Evolutionary conservation across 768 basidiomycete species (phyloP), one percentile per base, ranked within the genome.

Genomic region (Mycena polygramma): DNA sequence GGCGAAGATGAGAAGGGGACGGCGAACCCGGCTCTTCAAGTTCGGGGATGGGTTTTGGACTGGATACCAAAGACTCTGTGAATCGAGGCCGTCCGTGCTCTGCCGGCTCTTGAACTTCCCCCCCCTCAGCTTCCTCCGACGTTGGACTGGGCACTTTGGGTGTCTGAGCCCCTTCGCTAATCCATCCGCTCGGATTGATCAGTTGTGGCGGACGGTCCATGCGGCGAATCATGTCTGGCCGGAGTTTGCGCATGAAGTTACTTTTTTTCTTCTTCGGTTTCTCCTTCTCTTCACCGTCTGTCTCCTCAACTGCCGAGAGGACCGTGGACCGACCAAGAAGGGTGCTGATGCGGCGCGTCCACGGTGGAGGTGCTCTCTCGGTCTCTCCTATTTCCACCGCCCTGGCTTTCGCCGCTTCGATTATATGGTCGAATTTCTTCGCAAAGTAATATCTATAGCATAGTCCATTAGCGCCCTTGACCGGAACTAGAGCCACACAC

Each of bases 191-290:
- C 4, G 94, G 94, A 75, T 94, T 87, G 30, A 95, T 84, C 2
- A 87, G 88, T 76, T 88, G 89, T 8, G 91, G 92, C 1, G 89
- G 86, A 55, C 86, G 87, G 66, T 93, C 88, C 83, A 92, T 86
- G 58, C 94, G 84, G 37, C 89, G 87, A 65, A 96, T 94, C 93
- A 95, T 94, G 63, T 94, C 90, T 30, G 92, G 83, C 57, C 87
- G 81, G 8, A 95, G 66, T 57, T 80, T 86, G 26, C 79, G 81
- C 43, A 79, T 77, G 24, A 77, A 72, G 19, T 78, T 30, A 6
- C 30, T 30, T 6, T 30, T 74, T 15, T 74, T 71, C 43, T 78
- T 76, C 54, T 72, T 72, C 45, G 68, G 74, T 59, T 71, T 68
- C 43, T 75, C 72, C 7, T 60, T 58, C 13, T 66, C 64, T n/a